phyloP scores from a whole-genome alignment of 2,329 filamentous ascomycete species.

The Zelopaecilomyces penicillatus region DNA sequence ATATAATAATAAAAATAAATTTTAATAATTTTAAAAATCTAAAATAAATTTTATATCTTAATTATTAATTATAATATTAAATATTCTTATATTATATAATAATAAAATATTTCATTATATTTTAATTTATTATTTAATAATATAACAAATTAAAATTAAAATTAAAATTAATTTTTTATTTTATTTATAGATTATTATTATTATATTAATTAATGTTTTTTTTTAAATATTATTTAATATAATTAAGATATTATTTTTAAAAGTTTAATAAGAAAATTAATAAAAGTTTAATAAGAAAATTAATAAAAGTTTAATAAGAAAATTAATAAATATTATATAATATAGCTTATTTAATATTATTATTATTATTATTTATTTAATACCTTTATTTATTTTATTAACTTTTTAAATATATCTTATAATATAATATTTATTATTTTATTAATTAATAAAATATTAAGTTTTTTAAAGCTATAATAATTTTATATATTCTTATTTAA shows the following conservation, averaged over 20 bases:
- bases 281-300: neutral
- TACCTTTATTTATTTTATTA: neutral
- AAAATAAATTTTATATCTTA: too few relatives aligned
- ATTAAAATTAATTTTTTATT: neutral
- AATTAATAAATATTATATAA: too few relatives aligned
- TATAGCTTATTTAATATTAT: conserved; percentile 2
- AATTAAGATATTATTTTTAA: neutral
- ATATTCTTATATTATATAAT: conserved; percentile 1
- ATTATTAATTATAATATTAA: neutral
- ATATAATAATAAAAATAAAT: too few relatives aligned
- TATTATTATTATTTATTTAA: conserved; percentile 1
- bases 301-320: too few relatives aligned
- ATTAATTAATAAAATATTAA: neutral
- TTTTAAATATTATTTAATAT: neutral
- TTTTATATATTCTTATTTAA: conserved; percentile 3
- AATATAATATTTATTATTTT: neutral
- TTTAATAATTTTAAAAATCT: neutral
- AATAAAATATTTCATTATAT: neutral
- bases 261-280: too few relatives aligned
- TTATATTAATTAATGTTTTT: neutral
- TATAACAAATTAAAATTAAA: neutral
- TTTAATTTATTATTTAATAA: neutral
- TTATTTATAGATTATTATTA: neutral
- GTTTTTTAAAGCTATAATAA: neutral
- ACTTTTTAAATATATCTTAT: neutral